Conservation (phyloP, 768 basidiomycete species). For the Boletus bicolor region DNA sequence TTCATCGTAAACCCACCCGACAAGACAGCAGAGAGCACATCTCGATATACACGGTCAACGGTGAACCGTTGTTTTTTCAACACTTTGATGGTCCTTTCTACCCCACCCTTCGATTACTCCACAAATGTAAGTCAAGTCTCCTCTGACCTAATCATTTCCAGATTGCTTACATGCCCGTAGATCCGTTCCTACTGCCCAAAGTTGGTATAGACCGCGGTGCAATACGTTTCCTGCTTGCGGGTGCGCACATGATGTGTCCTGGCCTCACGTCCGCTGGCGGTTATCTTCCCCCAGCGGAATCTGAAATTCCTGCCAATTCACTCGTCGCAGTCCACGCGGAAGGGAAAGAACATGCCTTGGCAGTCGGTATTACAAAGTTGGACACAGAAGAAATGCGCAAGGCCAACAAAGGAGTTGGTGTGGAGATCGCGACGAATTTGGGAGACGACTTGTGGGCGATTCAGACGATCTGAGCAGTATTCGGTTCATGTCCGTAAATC, state of each 20-base stretch:
- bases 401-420: constrained; percentile 87
- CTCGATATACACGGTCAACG: constrained; percentile 85
- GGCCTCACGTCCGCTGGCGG: constrained; percentile 93
- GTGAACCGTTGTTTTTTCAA: constrained; percentile 91
- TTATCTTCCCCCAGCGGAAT: constrained; percentile 71
- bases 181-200: constrained; percentile 85
- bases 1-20: constrained; percentile 16
- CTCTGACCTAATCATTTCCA: background rate
- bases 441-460: constrained; percentile 87
- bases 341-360: constrained; percentile 90
- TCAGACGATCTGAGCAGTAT: constrained; percentile 49
- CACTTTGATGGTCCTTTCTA: constrained; percentile 92
- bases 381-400: constrained; percentile 85
- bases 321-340: constrained; percentile 94
- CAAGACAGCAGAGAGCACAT: constrained; percentile 86
- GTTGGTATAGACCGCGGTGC: constrained; percentile 95
- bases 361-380: constrained; percentile 78
- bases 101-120: constrained; percentile 85
- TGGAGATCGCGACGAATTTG: constrained; percentile 82
- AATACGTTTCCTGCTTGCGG: constrained; percentile 93
- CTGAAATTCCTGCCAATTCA: constrained; percentile 62
- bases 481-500: background rate
- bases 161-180: constrained; percentile 40
- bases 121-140: constrained; percentile 68
- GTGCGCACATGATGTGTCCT: constrained; percentile 96